These are phyloP conservation scores for Rhododendron vialii DNA, from an alignment of 148 eudicot genomes.

Conservation along the genomic window DNA sequence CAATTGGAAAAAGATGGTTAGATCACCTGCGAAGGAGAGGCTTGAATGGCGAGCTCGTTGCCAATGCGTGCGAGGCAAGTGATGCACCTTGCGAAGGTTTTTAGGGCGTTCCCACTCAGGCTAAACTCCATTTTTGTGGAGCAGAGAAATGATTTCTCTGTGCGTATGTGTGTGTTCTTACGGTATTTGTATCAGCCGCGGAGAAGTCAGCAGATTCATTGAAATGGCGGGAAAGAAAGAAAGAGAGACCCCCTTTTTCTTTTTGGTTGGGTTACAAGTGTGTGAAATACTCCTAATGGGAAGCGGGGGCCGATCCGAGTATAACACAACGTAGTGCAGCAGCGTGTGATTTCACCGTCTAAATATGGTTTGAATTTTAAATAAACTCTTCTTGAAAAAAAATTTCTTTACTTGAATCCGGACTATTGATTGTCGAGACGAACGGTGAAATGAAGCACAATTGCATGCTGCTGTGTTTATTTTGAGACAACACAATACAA, in stretches of 20 bases:
- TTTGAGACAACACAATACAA: too few species aligned
- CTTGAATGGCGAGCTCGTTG: conserved; percentile 83
- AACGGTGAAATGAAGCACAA: too few species aligned
- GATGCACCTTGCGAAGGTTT: conserved; percentile 74
- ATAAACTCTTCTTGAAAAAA: too few species aligned
- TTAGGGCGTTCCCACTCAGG: conserved; percentile 73
- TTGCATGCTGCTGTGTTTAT: too few species aligned
- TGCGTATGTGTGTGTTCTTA: too few species aligned
- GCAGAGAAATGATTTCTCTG: not conserved
- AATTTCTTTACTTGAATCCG: too few species aligned
- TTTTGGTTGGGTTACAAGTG: not conserved
- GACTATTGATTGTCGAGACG: too few species aligned
- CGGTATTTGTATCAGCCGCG: not conserved
- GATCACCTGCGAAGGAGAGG: conserved; percentile 73
- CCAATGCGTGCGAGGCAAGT: conserved; percentile 91
- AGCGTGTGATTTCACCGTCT: too few species aligned
- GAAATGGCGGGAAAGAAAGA: conserved; percentile 1
- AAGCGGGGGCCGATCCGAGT: too few species aligned
- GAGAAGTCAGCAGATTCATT: not conserved
- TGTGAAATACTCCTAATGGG: too few species aligned
- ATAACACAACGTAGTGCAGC: too few species aligned
- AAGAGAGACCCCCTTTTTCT: not conserved
- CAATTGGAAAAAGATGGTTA: not conserved
- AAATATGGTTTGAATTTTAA: too few species aligned
- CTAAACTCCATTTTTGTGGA: conserved; percentile 56